These are phyloP conservation scores for Cyberlindnera nakhonratchasimensis DNA, from an alignment of 805 yeast genomes.

Conservation along the genomic window DNA sequence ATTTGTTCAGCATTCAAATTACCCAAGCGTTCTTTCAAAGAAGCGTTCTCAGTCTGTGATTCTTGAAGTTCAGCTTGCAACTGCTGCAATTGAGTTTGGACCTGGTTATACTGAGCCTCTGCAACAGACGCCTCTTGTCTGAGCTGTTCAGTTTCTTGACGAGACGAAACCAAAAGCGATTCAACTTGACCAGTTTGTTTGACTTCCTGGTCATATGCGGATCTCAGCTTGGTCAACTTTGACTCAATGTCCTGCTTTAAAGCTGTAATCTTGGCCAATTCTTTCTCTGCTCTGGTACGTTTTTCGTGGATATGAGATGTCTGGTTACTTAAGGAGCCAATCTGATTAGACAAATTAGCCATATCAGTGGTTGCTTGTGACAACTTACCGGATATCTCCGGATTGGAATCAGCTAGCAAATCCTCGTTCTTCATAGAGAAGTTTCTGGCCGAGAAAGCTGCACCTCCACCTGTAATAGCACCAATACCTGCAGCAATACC, in stretches of 20 bases:
- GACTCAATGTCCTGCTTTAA: conserved; percentile 68
- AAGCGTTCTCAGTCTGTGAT: conserved; percentile 63
- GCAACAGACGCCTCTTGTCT: conserved; percentile 69
- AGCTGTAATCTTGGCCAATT: conserved; percentile 61
- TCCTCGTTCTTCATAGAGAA: conserved; percentile 33
- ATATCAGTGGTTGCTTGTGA: conserved; percentile 80
- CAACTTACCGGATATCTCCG: conserved; percentile 60
- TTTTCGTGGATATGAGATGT: conserved; percentile 67
- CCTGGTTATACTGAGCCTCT: conserved; percentile 74
- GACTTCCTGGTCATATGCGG: conserved; percentile 75
- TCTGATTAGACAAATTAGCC: conserved; percentile 83
- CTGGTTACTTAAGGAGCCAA: conserved; percentile 72
- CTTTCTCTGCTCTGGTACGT: conserved; percentile 71
- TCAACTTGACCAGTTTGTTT: conserved; percentile 73
- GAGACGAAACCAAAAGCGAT: conserved; percentile 52
- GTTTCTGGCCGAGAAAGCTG: conserved; percentile 8
- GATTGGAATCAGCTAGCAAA: conserved; percentile 46
- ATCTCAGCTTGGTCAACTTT: conserved; percentile 63
- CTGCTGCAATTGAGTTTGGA: conserved; percentile 60
- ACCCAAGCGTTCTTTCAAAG: conserved; percentile 66
- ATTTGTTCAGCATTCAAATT: conserved; percentile 62
- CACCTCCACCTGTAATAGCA: conserved; percentile 8
- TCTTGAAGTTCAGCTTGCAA: conserved; percentile 58
- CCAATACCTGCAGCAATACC: conserved; percentile 1
- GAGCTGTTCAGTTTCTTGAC: conserved; percentile 63